Conservation (phyloP, 371 early-diverging fungal species). For the Zopfochytrium polystomum region DNA sequence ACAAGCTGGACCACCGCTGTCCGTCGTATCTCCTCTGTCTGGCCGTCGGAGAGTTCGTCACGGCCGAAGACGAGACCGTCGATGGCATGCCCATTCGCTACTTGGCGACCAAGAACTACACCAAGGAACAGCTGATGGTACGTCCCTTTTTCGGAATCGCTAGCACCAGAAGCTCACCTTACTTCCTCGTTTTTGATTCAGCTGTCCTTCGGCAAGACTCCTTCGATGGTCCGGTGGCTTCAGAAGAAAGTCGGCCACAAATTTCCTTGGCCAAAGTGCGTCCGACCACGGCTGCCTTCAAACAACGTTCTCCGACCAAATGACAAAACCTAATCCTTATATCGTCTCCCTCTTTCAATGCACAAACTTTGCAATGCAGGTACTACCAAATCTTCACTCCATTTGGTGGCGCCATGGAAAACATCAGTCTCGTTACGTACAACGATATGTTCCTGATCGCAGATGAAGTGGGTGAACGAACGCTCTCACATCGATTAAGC, state of each 20-base stretch:
- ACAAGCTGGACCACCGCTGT: slow-evolving; percentile 47
- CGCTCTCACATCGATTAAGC: too few relatives aligned
- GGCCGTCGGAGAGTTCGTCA: slow-evolving; percentile 56
- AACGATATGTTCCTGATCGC: slow-evolving; percentile 32
- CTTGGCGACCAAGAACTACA: background rate
- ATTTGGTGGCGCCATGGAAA: slow-evolving; percentile 56
- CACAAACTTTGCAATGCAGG: too few relatives aligned
- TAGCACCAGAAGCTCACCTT: background rate
- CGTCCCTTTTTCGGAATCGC: background rate
- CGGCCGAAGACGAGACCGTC: slow-evolving; percentile 47
- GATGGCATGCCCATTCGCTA: slow-evolving; percentile 40
- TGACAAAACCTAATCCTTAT: too few relatives aligned
- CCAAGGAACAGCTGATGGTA: background rate
- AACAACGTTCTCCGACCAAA: too few relatives aligned
- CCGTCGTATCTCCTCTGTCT: slow-evolving; percentile 52
- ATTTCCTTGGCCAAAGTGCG: slow-evolving; percentile 62
- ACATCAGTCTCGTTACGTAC: slow-evolving; percentile 55
- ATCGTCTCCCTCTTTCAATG: too few relatives aligned
- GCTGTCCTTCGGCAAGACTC: slow-evolving; percentile 46
- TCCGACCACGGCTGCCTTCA: slow-evolving; percentile 35
- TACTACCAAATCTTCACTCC: slow-evolving; percentile 28
- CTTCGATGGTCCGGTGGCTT: slow-evolving; percentile 54
- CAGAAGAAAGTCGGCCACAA: slow-evolving; percentile 45
- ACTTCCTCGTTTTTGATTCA: background rate
- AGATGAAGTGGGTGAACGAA: slow-evolving; percentile 25